Conservation (phyloP, 2,329 filamentous ascomycete species). For the Clonostachys sp. region DNA sequence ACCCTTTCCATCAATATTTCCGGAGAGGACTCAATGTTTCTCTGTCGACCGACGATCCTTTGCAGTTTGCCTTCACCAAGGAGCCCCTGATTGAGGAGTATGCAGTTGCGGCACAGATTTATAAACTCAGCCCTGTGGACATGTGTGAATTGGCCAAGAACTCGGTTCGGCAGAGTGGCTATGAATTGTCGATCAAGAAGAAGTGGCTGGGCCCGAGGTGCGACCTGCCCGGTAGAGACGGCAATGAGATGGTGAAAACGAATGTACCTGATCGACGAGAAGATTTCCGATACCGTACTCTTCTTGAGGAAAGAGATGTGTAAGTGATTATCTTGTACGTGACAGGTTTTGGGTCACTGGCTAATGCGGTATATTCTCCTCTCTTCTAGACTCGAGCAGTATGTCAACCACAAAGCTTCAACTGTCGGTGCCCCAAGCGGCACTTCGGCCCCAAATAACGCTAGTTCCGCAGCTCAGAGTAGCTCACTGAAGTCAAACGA, state of each 20-base stretch:
- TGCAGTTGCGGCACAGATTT: constrained; percentile 95
- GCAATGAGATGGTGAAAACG: constrained; percentile 92
- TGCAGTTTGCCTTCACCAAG: constrained; percentile 98
- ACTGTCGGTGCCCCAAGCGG: not conserved
- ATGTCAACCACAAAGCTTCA: constrained; percentile 25
- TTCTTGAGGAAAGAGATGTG: constrained; percentile 81
- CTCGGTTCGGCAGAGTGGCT: constrained; percentile 91
- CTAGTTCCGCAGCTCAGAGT: no score
- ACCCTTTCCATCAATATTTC: constrained; percentile 95
- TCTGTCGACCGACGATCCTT: constrained; percentile 89
- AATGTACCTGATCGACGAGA: constrained; percentile 93
- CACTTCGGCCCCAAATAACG: not conserved
- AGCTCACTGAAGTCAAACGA: no score
- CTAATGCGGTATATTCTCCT: not conserved
- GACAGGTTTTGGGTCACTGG: no score
- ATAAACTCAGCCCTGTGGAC: constrained; percentile 93
- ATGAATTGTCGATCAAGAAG: constrained; percentile 83
- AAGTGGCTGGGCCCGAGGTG: constrained; percentile 85
- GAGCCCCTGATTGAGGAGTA: constrained; percentile 98
- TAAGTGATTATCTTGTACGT: constrained; percentile 33
- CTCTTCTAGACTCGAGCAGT: constrained; percentile 31
- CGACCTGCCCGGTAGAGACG: constrained; percentile 70
- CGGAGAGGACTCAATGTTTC: constrained; percentile 92
- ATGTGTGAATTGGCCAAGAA: constrained; percentile 99
- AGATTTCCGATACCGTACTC: constrained; percentile 82